These are phyloP conservation scores for Chlorociboria aeruginascens DNA, from an alignment of 495 filamentous ascomycete species.

Conservation along the genomic window DNA sequence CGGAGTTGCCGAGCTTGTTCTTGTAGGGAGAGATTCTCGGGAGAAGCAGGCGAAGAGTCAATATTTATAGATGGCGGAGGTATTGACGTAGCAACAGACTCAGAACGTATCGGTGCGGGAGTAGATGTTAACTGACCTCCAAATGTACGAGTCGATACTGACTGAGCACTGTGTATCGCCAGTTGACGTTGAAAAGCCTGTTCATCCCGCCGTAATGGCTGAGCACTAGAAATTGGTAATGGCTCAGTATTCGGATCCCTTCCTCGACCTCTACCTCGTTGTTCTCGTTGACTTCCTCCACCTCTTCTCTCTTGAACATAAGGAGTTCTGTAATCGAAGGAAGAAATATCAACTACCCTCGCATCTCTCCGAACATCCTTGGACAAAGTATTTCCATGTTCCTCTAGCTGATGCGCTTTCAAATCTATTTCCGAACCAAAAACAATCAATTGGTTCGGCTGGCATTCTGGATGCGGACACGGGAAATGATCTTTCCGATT, in stretches of 20 bases:
- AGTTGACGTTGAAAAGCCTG: constrained; percentile 87
- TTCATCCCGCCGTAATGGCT: constrained; percentile 75
- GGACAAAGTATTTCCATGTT: constrained; percentile 62
- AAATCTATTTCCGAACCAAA: constrained; percentile 91
- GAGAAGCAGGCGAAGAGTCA: constrained; percentile 15
- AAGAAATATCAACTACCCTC: constrained; percentile 72
- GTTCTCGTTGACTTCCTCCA: constrained; percentile 27
- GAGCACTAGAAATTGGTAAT: constrained; percentile 64
- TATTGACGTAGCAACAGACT: constrained; percentile 22
- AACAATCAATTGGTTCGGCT: constrained; percentile 97
- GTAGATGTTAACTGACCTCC: constrained; percentile 62
- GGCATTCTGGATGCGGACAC: constrained; percentile 73
- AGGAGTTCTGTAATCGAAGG: constrained; percentile 65
- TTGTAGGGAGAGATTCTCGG: constrained; percentile 42
- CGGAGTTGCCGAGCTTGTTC: constrained; percentile 71
- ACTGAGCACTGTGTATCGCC: constrained; percentile 79
- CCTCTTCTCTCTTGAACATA: constrained; percentile 54
- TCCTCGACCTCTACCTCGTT: constrained; percentile 37
- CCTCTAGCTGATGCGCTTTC: constrained; percentile 72
- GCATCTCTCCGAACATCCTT: constrained; percentile 82
- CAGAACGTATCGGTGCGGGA: constrained; percentile 21
- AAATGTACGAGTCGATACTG: constrained; percentile 64
- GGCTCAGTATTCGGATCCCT: constrained; percentile 62
- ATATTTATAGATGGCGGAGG: constrained; percentile 6
- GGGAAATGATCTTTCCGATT: constrained; percentile 80